phyloP scores from a whole-genome alignment of 2,329 filamentous ascomycete species.

The Westerdykella sp. region DNA sequence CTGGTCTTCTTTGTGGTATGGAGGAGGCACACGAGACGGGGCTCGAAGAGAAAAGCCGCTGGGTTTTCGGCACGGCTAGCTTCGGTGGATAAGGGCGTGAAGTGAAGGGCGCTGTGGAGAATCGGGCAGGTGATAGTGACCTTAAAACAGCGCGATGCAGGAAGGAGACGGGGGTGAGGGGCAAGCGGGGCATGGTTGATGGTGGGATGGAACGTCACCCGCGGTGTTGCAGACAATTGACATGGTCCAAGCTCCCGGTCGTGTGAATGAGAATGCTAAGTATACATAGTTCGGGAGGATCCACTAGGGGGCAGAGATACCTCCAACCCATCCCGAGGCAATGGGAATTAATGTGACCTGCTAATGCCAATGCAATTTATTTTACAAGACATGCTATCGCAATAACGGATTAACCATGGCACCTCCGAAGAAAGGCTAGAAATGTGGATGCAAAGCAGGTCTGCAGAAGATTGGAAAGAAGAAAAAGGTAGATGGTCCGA shows the following conservation, averaged over 20 bases:
- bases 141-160: neutral
- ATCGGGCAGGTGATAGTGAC: slow-evolving; percentile 24
- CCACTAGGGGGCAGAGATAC: too few relatives aligned
- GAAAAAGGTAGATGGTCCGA: too few relatives aligned
- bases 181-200: neutral
- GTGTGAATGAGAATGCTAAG: too few relatives aligned
- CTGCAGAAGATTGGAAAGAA: too few relatives aligned
- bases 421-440: too few relatives aligned
- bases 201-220: neutral
- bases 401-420: too few relatives aligned
- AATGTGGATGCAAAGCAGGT: too few relatives aligned
- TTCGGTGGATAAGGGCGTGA: slow-evolving; percentile 23
- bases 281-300: too few relatives aligned
- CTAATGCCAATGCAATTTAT: too few relatives aligned
- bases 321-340: too few relatives aligned
- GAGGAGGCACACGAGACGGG: slow-evolving; percentile 1
- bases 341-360: too few relatives aligned
- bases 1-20: neutral
- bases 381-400: too few relatives aligned
- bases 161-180: neutral
- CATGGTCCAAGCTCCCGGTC: neutral
- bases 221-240: neutral
- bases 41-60: neutral
- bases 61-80: slow-evolving; percentile 20
- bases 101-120: slow-evolving; percentile 10